Conservation (phyloP, 2,329 filamentous ascomycete genomes). For the Aureobasidium sp. region DNA sequence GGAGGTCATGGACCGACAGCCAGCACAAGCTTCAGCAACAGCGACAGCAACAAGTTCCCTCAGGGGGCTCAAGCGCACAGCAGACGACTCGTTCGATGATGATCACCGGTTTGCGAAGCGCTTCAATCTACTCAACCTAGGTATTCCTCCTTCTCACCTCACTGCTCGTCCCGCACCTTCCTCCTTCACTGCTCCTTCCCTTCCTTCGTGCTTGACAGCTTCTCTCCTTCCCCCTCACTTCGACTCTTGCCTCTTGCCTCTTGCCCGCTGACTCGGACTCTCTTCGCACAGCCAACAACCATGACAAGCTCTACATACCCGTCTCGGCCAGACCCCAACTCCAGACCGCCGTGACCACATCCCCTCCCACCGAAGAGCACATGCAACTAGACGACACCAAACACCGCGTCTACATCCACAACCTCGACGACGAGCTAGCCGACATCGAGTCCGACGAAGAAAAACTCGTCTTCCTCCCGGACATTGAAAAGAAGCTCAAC, state of each 20-base stretch:
- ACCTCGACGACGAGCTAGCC: slow-evolving; percentile 79
- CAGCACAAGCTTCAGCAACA: neutral
- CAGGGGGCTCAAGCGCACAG: slow-evolving; percentile 45
- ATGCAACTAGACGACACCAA: slow-evolving; percentile 87
- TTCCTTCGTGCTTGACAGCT: no score
- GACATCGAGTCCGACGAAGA: slow-evolving; percentile 53
- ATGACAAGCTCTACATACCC: slow-evolving; percentile 57
- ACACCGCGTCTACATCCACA: slow-evolving; percentile 82
- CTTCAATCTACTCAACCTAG: slow-evolving; percentile 72
- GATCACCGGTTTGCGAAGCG: slow-evolving; percentile 74
- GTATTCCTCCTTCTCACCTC: slow-evolving; percentile 37
- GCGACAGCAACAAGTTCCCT: neutral
- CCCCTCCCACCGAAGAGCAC: slow-evolving; percentile 39
- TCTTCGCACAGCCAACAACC: slow-evolving; percentile 39
- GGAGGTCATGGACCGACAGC: slow-evolving; percentile 12
- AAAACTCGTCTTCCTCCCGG: slow-evolving; percentile 69
- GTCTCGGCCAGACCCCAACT: slow-evolving; percentile 30
- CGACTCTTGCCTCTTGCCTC: no score
- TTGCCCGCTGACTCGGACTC: slow-evolving; percentile 22
- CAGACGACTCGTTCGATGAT: slow-evolving; percentile 38
- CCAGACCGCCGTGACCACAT: slow-evolving; percentile 11
- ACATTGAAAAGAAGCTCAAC: slow-evolving; percentile 73
- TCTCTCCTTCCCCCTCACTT: no score
- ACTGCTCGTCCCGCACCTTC: no score
- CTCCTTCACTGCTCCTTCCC: no score